Conservation (phyloP, 495 filamentous ascomycete species). For the Daldinia decipiens region DNA sequence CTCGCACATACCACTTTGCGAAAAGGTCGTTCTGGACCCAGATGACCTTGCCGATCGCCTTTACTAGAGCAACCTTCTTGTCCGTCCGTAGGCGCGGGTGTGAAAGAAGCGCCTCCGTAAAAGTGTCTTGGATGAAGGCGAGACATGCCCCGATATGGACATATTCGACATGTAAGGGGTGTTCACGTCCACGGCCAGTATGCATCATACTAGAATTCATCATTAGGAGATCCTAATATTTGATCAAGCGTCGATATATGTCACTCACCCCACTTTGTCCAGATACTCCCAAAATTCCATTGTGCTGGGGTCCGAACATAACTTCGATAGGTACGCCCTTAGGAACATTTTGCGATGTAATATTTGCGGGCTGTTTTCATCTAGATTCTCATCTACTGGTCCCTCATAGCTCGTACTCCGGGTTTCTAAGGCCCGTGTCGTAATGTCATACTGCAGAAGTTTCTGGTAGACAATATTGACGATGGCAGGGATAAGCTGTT, state of each 20-base stretch:
- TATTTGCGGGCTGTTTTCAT: constrained; percentile 75
- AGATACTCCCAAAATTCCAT: constrained; percentile 83
- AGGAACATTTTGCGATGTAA: constrained; percentile 80
- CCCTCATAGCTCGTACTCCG: constrained; percentile 70
- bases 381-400: constrained; percentile 67
- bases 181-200: constrained; percentile 68
- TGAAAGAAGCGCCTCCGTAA: constrained; percentile 76
- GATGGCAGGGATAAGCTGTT: constrained; percentile 74
- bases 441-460: constrained; percentile 78
- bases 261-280: constrained; percentile 73
- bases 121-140: constrained; percentile 76
- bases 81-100: constrained; percentile 70
- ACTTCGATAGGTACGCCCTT: constrained; percentile 72
- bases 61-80: constrained; percentile 73
- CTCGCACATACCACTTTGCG: constrained; percentile 76
- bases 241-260: neutral
- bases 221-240: constrained; percentile 2
- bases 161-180: constrained; percentile 78
- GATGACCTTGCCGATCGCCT: constrained; percentile 67
- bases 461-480: constrained; percentile 84
- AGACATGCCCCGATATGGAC: constrained; percentile 76
- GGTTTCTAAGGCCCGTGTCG: constrained; percentile 74
- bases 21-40: constrained; percentile 87
- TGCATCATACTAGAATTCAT: constrained; percentile 68
- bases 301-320: constrained; percentile 75